These are phyloP conservation scores for Cutaneotrichosporon cyanovorans DNA, from an alignment of 1,284 basidiomycete genomes.

Conservation along the genomic window DNA sequence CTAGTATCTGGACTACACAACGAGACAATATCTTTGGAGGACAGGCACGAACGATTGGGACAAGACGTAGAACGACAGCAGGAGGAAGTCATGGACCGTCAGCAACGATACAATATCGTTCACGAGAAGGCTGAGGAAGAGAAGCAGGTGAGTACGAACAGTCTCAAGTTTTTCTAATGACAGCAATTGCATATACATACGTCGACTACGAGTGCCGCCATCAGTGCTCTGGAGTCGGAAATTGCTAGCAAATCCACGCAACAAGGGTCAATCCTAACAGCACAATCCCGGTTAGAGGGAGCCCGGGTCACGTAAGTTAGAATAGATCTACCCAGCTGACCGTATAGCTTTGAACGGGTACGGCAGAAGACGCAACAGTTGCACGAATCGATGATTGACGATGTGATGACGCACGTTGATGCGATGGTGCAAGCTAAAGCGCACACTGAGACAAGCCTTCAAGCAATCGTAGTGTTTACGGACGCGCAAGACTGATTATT, in stretches of 20 bases:
- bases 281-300: conserved; percentile 35
- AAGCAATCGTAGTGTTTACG: conserved; percentile 34
- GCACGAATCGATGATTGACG: conserved; percentile 28
- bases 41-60: conserved; percentile 62
- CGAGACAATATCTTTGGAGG: conserved; percentile 65
- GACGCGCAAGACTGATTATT: conserved; percentile 26
- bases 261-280: conserved; percentile 31
- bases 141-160: conserved; percentile 54
- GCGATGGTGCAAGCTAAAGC: conserved; percentile 40
- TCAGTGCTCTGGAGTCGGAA: conserved; percentile 33
- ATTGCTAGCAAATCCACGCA: conserved; percentile 31
- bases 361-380: conserved; percentile 36
- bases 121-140: conserved; percentile 66
- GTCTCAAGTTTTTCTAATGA: not conserved
- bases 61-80: conserved; percentile 47
- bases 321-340: not conserved
- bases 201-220: conserved; percentile 23
- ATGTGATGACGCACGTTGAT: conserved; percentile 38
- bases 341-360: conserved; percentile 33
- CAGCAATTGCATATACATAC: conserved; percentile 34
- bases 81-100: conserved; percentile 60
- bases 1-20: conserved; percentile 63
- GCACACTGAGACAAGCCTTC: conserved; percentile 35
- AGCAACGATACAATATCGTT: conserved; percentile 47
- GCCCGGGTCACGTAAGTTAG: conserved; percentile 35